phyloP scores from a whole-genome alignment of 2,329 filamentous ascomycete genomes.

The Colletotrichum sp. region DNA sequence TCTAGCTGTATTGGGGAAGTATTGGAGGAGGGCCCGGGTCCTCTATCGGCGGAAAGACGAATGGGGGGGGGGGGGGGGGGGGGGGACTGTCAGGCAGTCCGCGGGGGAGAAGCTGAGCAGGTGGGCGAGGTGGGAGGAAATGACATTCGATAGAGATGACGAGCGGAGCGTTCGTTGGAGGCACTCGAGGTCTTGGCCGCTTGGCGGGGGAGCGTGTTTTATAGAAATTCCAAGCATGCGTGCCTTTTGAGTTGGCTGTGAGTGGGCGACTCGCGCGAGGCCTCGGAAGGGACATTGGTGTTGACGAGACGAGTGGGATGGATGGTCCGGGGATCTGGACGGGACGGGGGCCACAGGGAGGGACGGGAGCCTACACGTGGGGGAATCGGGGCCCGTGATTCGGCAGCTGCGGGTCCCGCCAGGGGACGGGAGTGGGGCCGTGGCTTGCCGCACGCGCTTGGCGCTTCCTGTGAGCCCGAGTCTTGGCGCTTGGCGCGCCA shows the following conservation, averaged over 20 bases:
- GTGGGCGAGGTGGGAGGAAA: background rate
- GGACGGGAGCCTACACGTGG: slow-evolving; percentile 14
- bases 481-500: slow-evolving; percentile 17
- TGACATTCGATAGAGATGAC: slow-evolving; percentile 9
- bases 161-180: background rate
- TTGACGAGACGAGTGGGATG: background rate
- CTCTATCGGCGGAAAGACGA: background rate
- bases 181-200: slow-evolving; percentile 4
- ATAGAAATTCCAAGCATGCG: slow-evolving; percentile 1
- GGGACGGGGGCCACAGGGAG: background rate
- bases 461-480: background rate
- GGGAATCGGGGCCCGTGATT: slow-evolving; percentile 8
- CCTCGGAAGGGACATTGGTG: background rate
- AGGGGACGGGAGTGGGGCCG: slow-evolving; percentile 4
- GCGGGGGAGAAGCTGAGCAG: background rate
- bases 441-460: background rate
- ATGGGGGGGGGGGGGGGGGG: background rate
- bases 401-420: background rate
- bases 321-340: background rate
- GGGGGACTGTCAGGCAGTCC: background rate
- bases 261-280: background rate
- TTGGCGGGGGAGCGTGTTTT: slow-evolving; percentile 13
- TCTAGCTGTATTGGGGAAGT: background rate
- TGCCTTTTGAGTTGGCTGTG: background rate
- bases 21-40: background rate